phyloP scores from a whole-genome alignment of 805 yeast genomes.

The Nakazawaea holstii region DNA sequence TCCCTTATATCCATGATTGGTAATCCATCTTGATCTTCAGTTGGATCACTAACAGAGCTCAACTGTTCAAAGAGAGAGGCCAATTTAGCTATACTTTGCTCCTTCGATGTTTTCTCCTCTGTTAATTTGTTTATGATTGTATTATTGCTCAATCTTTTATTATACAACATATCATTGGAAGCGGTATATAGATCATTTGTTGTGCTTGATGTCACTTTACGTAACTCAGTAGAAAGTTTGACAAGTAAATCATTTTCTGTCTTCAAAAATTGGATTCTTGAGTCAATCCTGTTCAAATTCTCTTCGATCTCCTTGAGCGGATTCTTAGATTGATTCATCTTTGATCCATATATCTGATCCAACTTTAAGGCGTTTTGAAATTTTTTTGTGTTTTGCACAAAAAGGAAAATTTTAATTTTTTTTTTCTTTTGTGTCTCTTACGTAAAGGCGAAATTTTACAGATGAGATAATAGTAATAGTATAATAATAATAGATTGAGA shows the following conservation, averaged over 20 bases:
- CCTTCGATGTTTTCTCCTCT: slow-evolving; percentile 14
- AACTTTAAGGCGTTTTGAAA: not conserved
- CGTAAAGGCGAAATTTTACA: not conserved
- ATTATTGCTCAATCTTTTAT: slow-evolving; percentile 1
- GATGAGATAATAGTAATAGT: not conserved
- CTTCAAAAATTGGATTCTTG: slow-evolving; percentile 23
- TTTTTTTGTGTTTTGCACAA: not conserved
- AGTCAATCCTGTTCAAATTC: slow-evolving; percentile 12
- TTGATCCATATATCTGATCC: not conserved
- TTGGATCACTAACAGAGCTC: slow-evolving; percentile 6
- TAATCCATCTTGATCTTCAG: slow-evolving; percentile 36
- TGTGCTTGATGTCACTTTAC: slow-evolving; percentile 3
- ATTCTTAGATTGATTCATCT: not conserved
- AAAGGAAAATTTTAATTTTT: not conserved
- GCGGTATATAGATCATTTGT: slow-evolving; percentile 2
- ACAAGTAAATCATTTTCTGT: slow-evolving; percentile 31
- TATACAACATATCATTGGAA: slow-evolving; percentile 5
- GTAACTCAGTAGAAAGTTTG: slow-evolving; percentile 5
- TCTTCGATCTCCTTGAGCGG: slow-evolving; percentile 16
- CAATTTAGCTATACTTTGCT: slow-evolving; percentile 21
- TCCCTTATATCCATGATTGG: slow-evolving; percentile 83
- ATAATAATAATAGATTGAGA: too few species aligned
- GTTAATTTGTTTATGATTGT: not conserved
- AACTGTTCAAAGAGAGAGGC: slow-evolving; percentile 20
- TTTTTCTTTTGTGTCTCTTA: not conserved